Conservation (phyloP, 2,329 filamentous ascomycete genomes). For the Verticillium zaregamsianum region DNA sequence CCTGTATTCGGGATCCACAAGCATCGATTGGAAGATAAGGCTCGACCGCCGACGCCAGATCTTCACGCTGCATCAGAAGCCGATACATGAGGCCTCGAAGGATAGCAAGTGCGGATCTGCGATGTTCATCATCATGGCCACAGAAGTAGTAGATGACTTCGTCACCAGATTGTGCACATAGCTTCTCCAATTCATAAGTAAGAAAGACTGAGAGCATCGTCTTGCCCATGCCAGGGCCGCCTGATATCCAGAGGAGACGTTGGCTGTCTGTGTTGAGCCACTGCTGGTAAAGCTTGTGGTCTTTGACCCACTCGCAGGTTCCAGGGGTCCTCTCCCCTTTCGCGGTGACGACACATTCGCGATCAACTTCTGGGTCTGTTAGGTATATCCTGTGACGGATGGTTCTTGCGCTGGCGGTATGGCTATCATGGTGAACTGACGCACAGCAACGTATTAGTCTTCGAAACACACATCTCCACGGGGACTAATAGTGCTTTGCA, state of each 20-base stretch:
- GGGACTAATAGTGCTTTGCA: neutral
- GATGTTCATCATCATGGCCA: neutral
- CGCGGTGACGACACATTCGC: neutral
- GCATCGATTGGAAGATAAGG: neutral
- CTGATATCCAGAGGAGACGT: neutral
- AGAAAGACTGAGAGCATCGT: neutral
- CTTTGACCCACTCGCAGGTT: neutral
- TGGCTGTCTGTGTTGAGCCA: neutral
- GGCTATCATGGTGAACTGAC: neutral
- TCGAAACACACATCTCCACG: neutral
- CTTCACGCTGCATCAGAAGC: neutral
- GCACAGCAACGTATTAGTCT: neutral
- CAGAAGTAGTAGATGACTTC: neutral
- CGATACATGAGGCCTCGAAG: neutral
- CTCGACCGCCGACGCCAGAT: neutral
- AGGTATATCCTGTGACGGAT: neutral
- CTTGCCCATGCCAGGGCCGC: neutral
- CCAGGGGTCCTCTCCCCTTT: neutral
- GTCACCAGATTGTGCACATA: neutral
- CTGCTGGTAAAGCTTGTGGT: neutral
- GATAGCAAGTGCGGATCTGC: neutral
- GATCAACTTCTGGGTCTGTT: neutral
- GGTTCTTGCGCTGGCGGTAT: neutral
- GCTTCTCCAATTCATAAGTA: neutral
- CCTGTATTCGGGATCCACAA: neutral